A percentile compares a stretch with the other conserved stretches of the same genome.
phyloP scores from a whole-genome alignment of 139 green algal genomes.

The Deuterostichococcus epilithicus region DNA sequence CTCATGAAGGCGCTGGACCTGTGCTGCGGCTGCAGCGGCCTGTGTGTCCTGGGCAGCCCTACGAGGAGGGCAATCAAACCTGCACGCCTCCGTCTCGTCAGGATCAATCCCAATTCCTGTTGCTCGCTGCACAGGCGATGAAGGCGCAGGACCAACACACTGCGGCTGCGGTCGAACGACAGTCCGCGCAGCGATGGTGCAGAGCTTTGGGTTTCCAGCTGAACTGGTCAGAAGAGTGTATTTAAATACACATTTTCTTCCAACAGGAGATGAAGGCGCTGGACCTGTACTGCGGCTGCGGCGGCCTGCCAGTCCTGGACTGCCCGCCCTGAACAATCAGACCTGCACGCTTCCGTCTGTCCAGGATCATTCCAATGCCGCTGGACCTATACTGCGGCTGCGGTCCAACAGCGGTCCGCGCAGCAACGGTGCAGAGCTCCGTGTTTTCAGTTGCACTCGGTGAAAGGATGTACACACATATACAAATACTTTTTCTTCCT shows the following conservation, averaged over 20 bases:
- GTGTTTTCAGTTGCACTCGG: neutral
- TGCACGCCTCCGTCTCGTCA: neutral
- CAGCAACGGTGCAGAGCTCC: neutral
- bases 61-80: neutral
- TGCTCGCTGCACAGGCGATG: neutral
- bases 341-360: neutral
- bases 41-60: neutral
- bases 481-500: neutral
- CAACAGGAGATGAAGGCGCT: slow-evolving; percentile 5
- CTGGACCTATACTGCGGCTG: neutral
- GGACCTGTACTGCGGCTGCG: neutral
- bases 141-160: neutral
- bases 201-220: neutral
- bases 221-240: neutral
- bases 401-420: neutral
- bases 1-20: neutral
- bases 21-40: neutral
- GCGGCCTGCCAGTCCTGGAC: neutral
- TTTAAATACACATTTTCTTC: neutral
- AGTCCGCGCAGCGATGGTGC: neutral
- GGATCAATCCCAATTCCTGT: neutral
- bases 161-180: neutral
- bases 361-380: neutral
- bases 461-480: neutral
- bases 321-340: neutral